Evolutionary conservation across 108 stramenopile species (phyloP).

Genomic region (Fragilariopsis cylindrus): DNA sequence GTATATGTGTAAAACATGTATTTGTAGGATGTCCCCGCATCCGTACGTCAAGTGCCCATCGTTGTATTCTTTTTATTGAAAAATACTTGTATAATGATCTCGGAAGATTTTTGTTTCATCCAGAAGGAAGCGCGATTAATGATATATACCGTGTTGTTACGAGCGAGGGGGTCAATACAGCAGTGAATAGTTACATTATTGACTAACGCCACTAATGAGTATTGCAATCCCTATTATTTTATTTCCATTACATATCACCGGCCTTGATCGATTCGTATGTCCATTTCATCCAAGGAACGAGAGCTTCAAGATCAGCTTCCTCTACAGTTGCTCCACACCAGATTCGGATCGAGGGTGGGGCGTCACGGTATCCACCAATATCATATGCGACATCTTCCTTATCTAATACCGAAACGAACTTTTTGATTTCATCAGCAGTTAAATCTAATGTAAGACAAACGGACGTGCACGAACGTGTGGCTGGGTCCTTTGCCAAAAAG

Average conservation of each 20-base stretch:
- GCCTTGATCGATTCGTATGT: conserved; percentile 89
- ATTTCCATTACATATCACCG: conserved; percentile 11
- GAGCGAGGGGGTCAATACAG: no score
- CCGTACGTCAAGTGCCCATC: background rate
- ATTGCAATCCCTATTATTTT: no score
- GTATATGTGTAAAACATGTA: background rate
- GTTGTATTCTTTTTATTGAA: background rate
- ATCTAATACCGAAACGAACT: conserved; percentile 90
- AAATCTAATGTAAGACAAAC: conserved; percentile 97
- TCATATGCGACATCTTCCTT: conserved; percentile 94
- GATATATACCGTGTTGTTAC: no score
- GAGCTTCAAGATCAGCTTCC: conserved; percentile 92
- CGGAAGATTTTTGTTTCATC: background rate
- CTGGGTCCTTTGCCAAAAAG: conserved; percentile 96
- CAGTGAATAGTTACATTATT: no score
- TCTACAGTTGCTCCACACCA: conserved; percentile 99
- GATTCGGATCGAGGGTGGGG: conserved; percentile 98
- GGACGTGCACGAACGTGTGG: conserved; percentile 93
- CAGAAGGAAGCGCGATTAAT: background rate
- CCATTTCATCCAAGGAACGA: conserved; percentile 99
- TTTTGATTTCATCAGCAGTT: conserved; percentile 93
- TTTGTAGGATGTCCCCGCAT: conserved; percentile 10
- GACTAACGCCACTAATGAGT: no score
- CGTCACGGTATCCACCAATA: conserved; percentile 99
- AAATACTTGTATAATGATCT: no score